Evolutionary conservation across 345 rosid species (phyloP).

Genomic region (Abelmoschus esculentus): DNA sequence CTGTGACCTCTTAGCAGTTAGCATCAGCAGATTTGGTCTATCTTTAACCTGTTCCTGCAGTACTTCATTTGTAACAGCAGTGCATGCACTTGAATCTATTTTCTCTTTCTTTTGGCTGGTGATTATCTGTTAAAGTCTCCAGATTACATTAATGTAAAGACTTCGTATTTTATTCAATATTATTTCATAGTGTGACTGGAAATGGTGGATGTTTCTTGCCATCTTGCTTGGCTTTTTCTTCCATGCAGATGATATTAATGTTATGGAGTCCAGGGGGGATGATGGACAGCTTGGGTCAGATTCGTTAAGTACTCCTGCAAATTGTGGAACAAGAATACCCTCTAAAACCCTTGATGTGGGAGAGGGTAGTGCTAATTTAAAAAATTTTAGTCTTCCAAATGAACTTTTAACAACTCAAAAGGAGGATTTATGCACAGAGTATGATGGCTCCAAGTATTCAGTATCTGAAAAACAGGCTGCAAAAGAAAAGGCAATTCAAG

Average conservation of each 20-base stretch:
- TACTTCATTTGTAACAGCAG: not conserved
- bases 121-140: not conserved
- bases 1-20: not conserved
- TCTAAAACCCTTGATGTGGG: not conserved
- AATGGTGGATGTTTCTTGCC: conserved; percentile 2
- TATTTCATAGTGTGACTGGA: not conserved
- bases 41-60: not conserved
- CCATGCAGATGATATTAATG: conserved; percentile 40
- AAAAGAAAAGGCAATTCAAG: not conserved
- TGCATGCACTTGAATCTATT: not conserved
- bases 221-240: conserved; percentile 28
- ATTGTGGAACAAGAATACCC: not conserved
- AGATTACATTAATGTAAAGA: not conserved
- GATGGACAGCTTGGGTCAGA: conserved; percentile 15
- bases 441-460: not conserved
- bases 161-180: not conserved
- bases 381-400: not conserved
- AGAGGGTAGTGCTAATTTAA: conserved; percentile 3
- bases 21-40: not conserved
- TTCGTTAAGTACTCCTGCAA: conserved; percentile 13
- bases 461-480: conserved; percentile 1
- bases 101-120: not conserved
- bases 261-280: conserved; percentile 21
- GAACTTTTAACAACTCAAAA: not conserved
- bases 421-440: not conserved